A percentile compares a stretch with the other conserved stretches of the same genome.
These are phyloP conservation scores for Trametes pubescens DNA, from an alignment of 1,284 basidiomycete species.

Conservation along the genomic window DNA sequence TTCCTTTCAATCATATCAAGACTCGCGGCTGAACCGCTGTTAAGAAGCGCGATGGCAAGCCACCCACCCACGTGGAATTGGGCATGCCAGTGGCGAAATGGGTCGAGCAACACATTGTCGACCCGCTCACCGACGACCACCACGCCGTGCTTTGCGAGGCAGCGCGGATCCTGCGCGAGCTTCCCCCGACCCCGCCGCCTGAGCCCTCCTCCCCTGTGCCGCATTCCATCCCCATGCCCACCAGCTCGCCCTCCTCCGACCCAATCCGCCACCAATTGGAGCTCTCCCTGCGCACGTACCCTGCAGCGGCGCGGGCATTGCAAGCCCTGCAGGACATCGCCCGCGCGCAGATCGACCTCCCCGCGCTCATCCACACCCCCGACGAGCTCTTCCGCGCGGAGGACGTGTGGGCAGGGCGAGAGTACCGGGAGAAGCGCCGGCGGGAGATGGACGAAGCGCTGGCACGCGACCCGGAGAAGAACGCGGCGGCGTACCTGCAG, in stretches of 20 bases:
- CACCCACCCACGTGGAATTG: slow-evolving; percentile 36
- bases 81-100: slow-evolving; percentile 50
- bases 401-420: slow-evolving; percentile 59
- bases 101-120: slow-evolving; percentile 64
- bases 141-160: slow-evolving; percentile 48
- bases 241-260: slow-evolving; percentile 2
- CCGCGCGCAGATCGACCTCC: slow-evolving; percentile 70
- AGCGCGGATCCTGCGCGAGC: slow-evolving; percentile 28
- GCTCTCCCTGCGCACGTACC: slow-evolving; percentile 53
- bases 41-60: slow-evolving; percentile 27
- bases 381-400: slow-evolving; percentile 72
- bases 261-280: slow-evolving; percentile 45
- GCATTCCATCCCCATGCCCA: background rate
- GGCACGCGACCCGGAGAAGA: slow-evolving; percentile 37
- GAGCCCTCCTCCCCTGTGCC: slow-evolving; percentile 36
- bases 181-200: slow-evolving; percentile 20
- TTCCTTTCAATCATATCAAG: background rate
- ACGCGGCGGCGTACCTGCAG: slow-evolving; percentile 46
- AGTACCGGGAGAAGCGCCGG: slow-evolving; percentile 47
- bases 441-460: slow-evolving; percentile 38
- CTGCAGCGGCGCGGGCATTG: slow-evolving; percentile 50
- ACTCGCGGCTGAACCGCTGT: background rate
- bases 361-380: slow-evolving; percentile 63
- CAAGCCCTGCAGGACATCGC: slow-evolving; percentile 52
- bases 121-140: slow-evolving; percentile 67